A percentile compares a stretch with the other conserved stretches of the same genome.
Evolutionary conservation across 2,329 filamentous ascomycete genomes (phyloP).

Genomic region (Plenodomus biglobosus): DNA sequence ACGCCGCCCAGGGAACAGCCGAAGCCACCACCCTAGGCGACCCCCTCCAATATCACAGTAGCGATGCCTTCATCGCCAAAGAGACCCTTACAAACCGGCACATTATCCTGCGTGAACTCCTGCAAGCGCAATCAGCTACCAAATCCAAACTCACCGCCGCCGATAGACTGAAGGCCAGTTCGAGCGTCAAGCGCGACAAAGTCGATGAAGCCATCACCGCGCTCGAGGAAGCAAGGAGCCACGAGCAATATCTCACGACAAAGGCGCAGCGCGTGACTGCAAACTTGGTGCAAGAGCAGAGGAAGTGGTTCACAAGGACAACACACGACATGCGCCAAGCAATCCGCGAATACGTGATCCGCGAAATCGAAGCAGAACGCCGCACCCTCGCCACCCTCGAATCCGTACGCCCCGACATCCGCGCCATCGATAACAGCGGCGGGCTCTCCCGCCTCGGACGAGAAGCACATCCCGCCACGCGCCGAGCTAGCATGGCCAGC

Average conservation of each 20-base stretch:
- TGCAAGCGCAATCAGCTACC: constrained; percentile 85
- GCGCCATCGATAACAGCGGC: constrained; percentile 86
- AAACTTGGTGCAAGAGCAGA: constrained; percentile 84
- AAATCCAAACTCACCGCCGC: constrained; percentile 81
- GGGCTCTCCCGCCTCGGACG: constrained; percentile 87
- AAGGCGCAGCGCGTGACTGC: constrained; percentile 88
- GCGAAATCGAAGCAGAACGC: constrained; percentile 93
- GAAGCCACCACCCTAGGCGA: constrained; percentile 95
- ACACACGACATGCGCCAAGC: constrained; percentile 78
- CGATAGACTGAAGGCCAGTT: constrained; percentile 82
- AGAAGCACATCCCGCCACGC: constrained; percentile 75
- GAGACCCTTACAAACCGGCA: constrained; percentile 97
- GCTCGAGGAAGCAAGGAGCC: constrained; percentile 80
- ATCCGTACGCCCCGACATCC: constrained; percentile 87
- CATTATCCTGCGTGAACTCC: constrained; percentile 88
- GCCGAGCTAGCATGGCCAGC: constrained; percentile 76
- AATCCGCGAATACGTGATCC: constrained; percentile 88
- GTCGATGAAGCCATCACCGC: constrained; percentile 95
- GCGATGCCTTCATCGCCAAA: constrained; percentile 96
- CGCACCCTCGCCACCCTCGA: constrained; percentile 91
- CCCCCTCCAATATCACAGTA: constrained; percentile 90
- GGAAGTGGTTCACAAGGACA: constrained; percentile 87
- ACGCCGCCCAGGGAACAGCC: constrained; percentile 93
- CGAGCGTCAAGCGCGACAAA: constrained; percentile 88
- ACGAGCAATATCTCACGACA: constrained; percentile 77